phyloP scores from a whole-genome alignment of 495 filamentous ascomycete species.

The Usnea hakonensis region DNA sequence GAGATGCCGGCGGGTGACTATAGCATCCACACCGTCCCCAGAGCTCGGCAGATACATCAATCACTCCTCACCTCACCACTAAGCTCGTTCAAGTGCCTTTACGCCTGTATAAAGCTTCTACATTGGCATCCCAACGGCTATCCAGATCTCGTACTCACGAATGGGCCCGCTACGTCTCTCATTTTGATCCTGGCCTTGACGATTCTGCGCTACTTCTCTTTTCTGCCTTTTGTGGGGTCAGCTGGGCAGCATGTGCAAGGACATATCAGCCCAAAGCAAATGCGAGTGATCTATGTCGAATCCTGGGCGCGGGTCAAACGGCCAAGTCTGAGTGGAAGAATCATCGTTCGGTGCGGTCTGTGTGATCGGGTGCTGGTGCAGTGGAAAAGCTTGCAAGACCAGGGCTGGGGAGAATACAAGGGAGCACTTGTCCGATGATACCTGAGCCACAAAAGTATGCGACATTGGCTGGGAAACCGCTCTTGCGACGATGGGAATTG shows the following conservation, averaged over 20 bases:
- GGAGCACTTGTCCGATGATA: slow-evolving; percentile 15
- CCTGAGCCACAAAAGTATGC: not conserved
- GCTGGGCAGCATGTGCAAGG: not conserved
- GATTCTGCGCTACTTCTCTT: slow-evolving; percentile 53
- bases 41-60: slow-evolving; percentile 73
- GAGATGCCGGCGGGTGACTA: slow-evolving; percentile 34
- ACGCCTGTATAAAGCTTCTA: slow-evolving; percentile 39
- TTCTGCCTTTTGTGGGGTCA: slow-evolving; percentile 16
- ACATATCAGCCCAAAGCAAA: slow-evolving; percentile 29
- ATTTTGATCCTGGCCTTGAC: slow-evolving; percentile 65
- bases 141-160: slow-evolving; percentile 73
- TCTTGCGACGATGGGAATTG: too few species aligned
- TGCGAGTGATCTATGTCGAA: slow-evolving; percentile 78
- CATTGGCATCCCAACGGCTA: slow-evolving; percentile 30
- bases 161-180: slow-evolving; percentile 82
- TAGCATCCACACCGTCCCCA: slow-evolving; percentile 54
- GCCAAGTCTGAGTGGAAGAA: slow-evolving; percentile 70
- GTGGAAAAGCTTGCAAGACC: slow-evolving; percentile 53
- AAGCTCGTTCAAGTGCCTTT: slow-evolving; percentile 49
- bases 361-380: slow-evolving; percentile 70
- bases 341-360: slow-evolving; percentile 49
- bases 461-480: too few species aligned
- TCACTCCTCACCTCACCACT: slow-evolving; percentile 60
- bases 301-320: slow-evolving; percentile 77
- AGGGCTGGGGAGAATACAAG: slow-evolving; percentile 19